These are phyloP conservation scores for Escallonia herrerae DNA, from an alignment of 129 eudicot genomes.

Conservation along the genomic window DNA sequence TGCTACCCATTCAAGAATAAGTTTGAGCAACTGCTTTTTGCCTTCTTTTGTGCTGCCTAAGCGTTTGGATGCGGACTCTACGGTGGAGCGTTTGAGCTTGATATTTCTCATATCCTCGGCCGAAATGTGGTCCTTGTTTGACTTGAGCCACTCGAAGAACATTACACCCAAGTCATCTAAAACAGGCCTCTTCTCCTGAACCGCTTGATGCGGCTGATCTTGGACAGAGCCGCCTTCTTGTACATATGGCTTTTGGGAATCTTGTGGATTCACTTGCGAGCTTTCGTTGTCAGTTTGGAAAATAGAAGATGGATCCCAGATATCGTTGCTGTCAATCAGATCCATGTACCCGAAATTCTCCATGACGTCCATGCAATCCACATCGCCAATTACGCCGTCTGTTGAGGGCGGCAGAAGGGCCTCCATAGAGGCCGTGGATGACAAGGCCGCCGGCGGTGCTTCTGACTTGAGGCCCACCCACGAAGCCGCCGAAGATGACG, in stretches of 20 bases:
- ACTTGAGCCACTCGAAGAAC: constrained; percentile 91
- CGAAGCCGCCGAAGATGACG: constrained; percentile 49
- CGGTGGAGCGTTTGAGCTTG: constrained; percentile 65
- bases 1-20: constrained; percentile 89
- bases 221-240: no score
- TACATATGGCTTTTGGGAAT: background rate
- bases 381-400: constrained; percentile 23
- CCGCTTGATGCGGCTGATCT: background rate
- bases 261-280: constrained; percentile 11
- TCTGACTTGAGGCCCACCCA: constrained; percentile 50
- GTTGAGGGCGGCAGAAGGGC: background rate
- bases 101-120: constrained; percentile 85
- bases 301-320: constrained; percentile 81
- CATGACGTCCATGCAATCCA: constrained; percentile 72
- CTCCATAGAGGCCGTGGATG: constrained; percentile 32
- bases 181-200: constrained; percentile 7
- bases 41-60: constrained; percentile 76
- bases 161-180: constrained; percentile 55
- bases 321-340: constrained; percentile 53
- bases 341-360: constrained; percentile 81
- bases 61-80: constrained; percentile 74
- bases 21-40: constrained; percentile 60
- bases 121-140: constrained; percentile 64
- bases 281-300: constrained; percentile 25
- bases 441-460: constrained; percentile 6